These are phyloP conservation scores for Amylocystis lapponica DNA, from an alignment of 768 basidiomycete species.

Conservation along the genomic window DNA sequence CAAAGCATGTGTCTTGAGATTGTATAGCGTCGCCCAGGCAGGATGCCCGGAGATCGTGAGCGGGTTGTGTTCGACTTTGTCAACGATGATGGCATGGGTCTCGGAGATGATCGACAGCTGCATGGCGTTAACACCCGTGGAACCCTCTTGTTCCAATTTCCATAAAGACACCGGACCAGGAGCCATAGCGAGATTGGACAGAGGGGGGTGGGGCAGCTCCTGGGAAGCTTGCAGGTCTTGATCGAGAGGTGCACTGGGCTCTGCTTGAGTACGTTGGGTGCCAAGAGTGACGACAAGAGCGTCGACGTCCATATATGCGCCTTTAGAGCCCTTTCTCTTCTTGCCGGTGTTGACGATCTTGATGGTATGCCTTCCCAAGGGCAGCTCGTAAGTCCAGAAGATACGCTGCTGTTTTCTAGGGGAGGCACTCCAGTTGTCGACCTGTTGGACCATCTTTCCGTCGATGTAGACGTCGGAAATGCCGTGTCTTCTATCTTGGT, in stretches of 20 bases:
- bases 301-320: constrained; percentile 47
- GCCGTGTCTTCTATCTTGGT: constrained; percentile 48
- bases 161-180: constrained; percentile 30
- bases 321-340: constrained; percentile 29
- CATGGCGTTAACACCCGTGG: constrained; percentile 77
- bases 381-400: constrained; percentile 54
- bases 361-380: constrained; percentile 49
- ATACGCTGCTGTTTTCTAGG: constrained; percentile 53
- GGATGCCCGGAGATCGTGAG: constrained; percentile 68
- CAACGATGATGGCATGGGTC: constrained; percentile 66
- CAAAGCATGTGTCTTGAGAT: constrained; percentile 57
- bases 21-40: constrained; percentile 75
- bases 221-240: constrained; percentile 5
- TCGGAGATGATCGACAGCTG: constrained; percentile 65
- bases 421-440: constrained; percentile 39
- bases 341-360: constrained; percentile 54
- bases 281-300: constrained; percentile 62
- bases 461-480: constrained; percentile 54
- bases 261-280: background rate
- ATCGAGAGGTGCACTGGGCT: background rate
- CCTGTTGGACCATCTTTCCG: constrained; percentile 36
- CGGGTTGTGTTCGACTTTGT: constrained; percentile 87
- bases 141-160: constrained; percentile 58
- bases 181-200: constrained; percentile 10
- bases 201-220: constrained; percentile 10